These are phyloP conservation scores for Diaporthe aspalathi DNA, from an alignment of 2,329 filamentous ascomycete genomes.

Conservation along the genomic window DNA sequence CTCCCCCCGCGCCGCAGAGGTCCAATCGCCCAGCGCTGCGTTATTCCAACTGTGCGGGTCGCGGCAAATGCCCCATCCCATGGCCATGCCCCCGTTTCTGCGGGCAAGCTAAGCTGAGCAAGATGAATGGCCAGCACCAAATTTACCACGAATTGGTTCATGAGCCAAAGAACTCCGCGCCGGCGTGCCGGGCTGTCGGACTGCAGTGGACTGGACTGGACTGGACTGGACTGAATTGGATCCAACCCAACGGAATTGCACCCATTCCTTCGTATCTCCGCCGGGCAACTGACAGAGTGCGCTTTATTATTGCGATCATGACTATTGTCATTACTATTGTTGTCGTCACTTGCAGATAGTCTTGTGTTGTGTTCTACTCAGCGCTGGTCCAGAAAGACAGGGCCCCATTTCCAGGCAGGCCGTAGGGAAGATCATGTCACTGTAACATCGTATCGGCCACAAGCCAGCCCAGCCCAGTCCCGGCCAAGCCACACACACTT, in stretches of 20 bases:
- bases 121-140: conserved; percentile 15
- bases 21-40: not conserved
- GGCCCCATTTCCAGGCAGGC: not conserved
- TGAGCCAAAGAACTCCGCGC: conserved; percentile 29
- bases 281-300: not conserved
- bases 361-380: too few relatives aligned
- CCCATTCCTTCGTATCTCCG: conserved; percentile 14
- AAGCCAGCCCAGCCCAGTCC: conserved; percentile 14
- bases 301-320: not conserved
- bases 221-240: conserved; percentile 7
- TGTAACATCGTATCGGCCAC: conserved; percentile 21
- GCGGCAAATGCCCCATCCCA: conserved; percentile 1
- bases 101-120: conserved; percentile 10
- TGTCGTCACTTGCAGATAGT: too few relatives aligned
- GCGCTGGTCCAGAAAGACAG: conserved; percentile 1
- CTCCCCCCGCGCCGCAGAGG: not conserved
- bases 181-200: conserved; percentile 7
- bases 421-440: conserved; percentile 14
- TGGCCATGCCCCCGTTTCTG: not conserved
- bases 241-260: conserved; percentile 8
- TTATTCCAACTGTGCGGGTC: conserved; percentile 27
- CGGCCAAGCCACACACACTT: conserved; percentile 5
- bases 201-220: too few relatives aligned
- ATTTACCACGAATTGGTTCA: conserved; percentile 25
- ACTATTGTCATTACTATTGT: too few relatives aligned